phyloP scores from a whole-genome alignment of 2,329 filamentous ascomycete species.

The Lanzia echinophila region DNA sequence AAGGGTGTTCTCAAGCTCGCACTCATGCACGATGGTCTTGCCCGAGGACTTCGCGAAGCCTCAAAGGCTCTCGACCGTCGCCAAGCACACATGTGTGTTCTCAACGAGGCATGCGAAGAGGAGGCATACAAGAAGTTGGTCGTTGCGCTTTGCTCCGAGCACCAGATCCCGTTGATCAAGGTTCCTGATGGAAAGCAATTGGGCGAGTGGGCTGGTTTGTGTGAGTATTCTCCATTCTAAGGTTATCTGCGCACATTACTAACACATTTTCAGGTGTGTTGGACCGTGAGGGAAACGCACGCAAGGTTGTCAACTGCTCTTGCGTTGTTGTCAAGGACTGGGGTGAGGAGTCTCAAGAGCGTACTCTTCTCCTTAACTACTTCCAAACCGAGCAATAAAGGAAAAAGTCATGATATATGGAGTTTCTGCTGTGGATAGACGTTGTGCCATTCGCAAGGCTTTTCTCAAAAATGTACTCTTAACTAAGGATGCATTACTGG shows the following conservation, averaged over 20 bases:
- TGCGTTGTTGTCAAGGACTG: conserved; percentile 99
- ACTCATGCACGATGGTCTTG: conserved; percentile 98
- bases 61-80: conserved; percentile 98
- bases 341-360: conserved; percentile 99
- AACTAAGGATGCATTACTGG: conserved; percentile 26
- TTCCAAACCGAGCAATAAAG: conserved; percentile 85
- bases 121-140: conserved; percentile 99
- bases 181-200: conserved; percentile 99
- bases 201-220: conserved; percentile 99
- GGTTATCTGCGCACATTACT: conserved; percentile 11
- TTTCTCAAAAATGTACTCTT: conserved; percentile 29
- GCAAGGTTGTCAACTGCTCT: conserved; percentile 99
- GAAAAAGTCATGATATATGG: conserved; percentile 19
- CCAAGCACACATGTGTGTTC: conserved; percentile 99
- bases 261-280: conserved; percentile 65
- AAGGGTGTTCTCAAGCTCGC: conserved; percentile 98
- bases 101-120: conserved; percentile 99
- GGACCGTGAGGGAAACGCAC: conserved; percentile 97
- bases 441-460: conserved; percentile 23
- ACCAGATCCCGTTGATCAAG: conserved; percentile 99
- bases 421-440: conserved; percentile 28
- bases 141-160: conserved; percentile 96
- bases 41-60: conserved; percentile 95
- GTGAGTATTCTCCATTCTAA: conserved; percentile 54
- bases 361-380: conserved; percentile 99